Evolutionary conservation across 2,329 filamentous ascomycete species (phyloP).

Genomic region (Boeremia exigua): DNA sequence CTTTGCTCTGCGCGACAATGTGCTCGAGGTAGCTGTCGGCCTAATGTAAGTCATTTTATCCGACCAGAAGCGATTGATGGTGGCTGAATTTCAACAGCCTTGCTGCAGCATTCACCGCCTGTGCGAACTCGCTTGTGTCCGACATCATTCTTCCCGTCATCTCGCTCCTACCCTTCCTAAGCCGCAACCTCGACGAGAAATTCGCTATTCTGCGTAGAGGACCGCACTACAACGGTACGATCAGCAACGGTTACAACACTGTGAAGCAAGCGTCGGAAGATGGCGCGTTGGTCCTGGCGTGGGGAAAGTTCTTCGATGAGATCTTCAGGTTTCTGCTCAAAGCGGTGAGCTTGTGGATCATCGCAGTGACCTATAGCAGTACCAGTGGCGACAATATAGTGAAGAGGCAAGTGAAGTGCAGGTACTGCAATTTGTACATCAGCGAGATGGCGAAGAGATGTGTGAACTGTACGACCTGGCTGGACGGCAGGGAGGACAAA

Average conservation of each 20-base stretch:
- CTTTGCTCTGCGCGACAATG: constrained; percentile 76
- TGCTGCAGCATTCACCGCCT: constrained; percentile 72
- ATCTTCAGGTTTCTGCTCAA: constrained; percentile 70
- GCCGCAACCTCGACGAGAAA: constrained; percentile 75
- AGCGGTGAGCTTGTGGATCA: constrained; percentile 68
- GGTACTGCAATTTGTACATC: constrained; percentile 69
- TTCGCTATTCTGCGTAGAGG: constrained; percentile 70
- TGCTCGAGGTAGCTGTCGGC: constrained; percentile 76
- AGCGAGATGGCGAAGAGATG: constrained; percentile 67
- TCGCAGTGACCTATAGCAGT: constrained; percentile 68
- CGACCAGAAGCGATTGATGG: not conserved
- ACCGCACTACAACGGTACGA: constrained; percentile 51
- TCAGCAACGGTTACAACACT: constrained; percentile 70
- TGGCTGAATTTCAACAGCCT: constrained; percentile 54
- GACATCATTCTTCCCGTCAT: constrained; percentile 74
- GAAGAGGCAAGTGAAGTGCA: constrained; percentile 72
- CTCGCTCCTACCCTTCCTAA: constrained; percentile 71
- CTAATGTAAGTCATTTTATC: constrained; percentile 62
- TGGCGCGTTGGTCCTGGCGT: constrained; percentile 74
- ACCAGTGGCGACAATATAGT: constrained; percentile 71
- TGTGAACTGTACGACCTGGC: constrained; percentile 64
- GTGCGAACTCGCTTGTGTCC: constrained; percentile 74
- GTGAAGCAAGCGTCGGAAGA: constrained; percentile 71
- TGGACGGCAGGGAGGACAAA: constrained; percentile 61
- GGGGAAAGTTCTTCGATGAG: constrained; percentile 72